Conservation (phyloP, 2,329 filamentous ascomycete species). For the Triangularia setosa region DNA sequence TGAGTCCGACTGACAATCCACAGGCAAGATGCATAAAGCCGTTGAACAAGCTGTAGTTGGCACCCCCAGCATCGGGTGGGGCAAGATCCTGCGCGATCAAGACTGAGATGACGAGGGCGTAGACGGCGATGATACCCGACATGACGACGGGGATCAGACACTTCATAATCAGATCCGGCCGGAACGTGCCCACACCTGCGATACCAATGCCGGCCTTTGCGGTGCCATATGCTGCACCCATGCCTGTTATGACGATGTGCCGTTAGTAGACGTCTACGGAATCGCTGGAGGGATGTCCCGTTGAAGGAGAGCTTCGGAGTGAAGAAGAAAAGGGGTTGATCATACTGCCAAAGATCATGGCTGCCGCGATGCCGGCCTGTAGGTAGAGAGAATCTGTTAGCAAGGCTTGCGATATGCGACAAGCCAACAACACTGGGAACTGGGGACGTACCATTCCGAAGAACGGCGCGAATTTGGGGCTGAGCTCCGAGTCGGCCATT, state of each 20-base stretch:
- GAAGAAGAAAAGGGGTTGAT: constrained; percentile 12
- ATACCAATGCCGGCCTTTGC: constrained; percentile 88
- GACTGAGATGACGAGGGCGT: constrained; percentile 93
- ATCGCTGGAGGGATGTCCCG: not conserved
- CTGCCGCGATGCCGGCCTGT: constrained; percentile 72
- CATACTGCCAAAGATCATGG: constrained; percentile 83
- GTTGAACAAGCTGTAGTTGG: constrained; percentile 78
- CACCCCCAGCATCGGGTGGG: constrained; percentile 57
- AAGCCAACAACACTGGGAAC: not conserved
- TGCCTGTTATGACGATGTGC: constrained; percentile 37
- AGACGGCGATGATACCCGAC: constrained; percentile 98
- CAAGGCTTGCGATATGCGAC: not conserved
- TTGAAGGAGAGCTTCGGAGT: not conserved
- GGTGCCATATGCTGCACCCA: constrained; percentile 80
- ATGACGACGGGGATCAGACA: constrained; percentile 89
- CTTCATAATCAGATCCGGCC: constrained; percentile 90
- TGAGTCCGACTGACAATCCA: constrained; percentile 85
- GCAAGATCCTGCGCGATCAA: constrained; percentile 76
- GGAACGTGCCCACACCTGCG: constrained; percentile 77
- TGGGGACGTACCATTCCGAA: constrained; percentile 71
- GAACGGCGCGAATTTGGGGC: constrained; percentile 82
- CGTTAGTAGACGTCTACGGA: constrained; percentile 12
- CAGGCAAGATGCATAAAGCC: constrained; percentile 93
- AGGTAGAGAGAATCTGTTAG: constrained; percentile 21
- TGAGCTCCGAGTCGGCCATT: constrained; percentile 57